A percentile compares a stretch with the other conserved stretches of the same genome.
phyloP scores from a whole-genome alignment of 441 rosid species.

The Iberis amara region DNA sequence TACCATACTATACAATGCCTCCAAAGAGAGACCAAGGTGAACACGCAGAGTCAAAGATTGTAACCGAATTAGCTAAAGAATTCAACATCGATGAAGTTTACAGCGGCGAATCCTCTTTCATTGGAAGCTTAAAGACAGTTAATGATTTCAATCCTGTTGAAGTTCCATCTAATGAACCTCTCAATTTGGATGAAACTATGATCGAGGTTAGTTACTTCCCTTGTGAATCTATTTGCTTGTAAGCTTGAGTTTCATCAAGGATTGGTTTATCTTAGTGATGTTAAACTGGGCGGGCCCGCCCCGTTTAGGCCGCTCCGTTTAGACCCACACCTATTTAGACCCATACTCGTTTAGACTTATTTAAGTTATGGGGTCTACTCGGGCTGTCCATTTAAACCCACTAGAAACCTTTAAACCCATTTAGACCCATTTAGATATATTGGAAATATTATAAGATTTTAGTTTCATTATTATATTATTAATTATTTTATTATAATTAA shows the following conservation, averaged over 20 bases:
- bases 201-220: conserved; percentile 52
- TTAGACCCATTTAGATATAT: no score
- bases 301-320: no score
- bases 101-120: conserved; percentile 69
- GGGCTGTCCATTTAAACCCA: no score
- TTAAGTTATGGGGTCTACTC: no score
- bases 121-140: conserved; percentile 78
- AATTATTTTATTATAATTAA: no score
- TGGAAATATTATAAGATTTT: no score
- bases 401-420: no score
- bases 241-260: no score
- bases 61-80: conserved; percentile 67
- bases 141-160: conserved; percentile 58
- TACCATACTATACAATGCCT: conserved; percentile 85
- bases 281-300: not conserved
- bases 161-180: conserved; percentile 63
- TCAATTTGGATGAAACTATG: conserved; percentile 67
- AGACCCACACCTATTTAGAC: no score
- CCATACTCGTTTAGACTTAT: no score
- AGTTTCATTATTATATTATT: no score
- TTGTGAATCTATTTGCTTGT: conserved; percentile 7
- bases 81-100: conserved; percentile 82
- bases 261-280: not conserved
- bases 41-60: conserved; percentile 68
- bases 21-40: conserved; percentile 62